Evolutionary conservation across 1,284 basidiomycete species (phyloP), one percentile per base, ranked within the genome.

Genomic region (Polyporus tsugae): DNA sequence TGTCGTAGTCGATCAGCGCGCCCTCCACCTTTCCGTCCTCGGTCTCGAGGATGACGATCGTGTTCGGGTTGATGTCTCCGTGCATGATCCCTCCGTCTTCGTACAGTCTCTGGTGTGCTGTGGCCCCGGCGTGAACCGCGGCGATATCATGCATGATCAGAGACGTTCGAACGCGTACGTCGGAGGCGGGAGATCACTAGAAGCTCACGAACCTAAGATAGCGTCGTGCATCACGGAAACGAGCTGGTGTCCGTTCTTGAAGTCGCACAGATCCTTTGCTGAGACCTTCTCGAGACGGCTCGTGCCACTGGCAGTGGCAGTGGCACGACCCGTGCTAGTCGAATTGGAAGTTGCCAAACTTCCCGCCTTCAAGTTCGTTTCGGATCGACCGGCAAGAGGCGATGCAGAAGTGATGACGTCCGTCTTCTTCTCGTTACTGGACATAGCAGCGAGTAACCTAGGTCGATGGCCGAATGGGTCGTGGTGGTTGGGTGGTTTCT

Each of bases 51-150:
- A 59, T 63, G 55, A 66, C 41, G 61, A 66, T 66, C 33, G 65
- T 66, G 61, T 66, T 66, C 33, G 53, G 39, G 61, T 66, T 66
- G 61, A 66, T 66, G 61, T 66, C 61, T 5, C 65, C 65, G 53
- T 66, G 65, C 17, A 66, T 41, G 33, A 33, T 39, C 35, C 61
- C 61, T 1, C 61, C 65, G 15, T 52, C 44, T 22, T 63, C 35
- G 42, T 59, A 39, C 22, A 66, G 60, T 2, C 13, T 33, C 22
- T 46, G n/a, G 55, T 66, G 65, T 1, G 65, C 65, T 66, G 58
- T 11, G 36, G 52, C n/a, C n/a, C 10, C 6, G 6, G 29, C 29
- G 29, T 29, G 29, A 29, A 29, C 29, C 29, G 29, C 29, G 29
- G 29, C 29, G 29, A 29, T 29, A n/a, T n/a, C n/a, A n/a, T n/a